phyloP scores from a whole-genome alignment of 179 eudicot species.

The Amaranthus tricolor region DNA sequence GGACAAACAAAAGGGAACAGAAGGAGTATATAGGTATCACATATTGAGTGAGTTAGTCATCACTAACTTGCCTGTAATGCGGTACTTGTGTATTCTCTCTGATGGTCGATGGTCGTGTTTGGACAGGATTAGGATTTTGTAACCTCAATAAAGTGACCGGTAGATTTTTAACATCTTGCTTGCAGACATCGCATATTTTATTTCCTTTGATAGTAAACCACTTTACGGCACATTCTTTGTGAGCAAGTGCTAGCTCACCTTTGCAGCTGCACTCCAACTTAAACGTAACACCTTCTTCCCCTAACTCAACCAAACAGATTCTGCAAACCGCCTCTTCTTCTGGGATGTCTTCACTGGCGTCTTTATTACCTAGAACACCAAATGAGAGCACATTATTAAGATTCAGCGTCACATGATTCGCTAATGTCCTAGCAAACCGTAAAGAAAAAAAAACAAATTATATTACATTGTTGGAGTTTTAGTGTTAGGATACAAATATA shows the following conservation, averaged over 20 bases:
- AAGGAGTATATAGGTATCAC: neutral
- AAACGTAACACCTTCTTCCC: slow-evolving; percentile 73
- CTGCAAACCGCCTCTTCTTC: slow-evolving; percentile 98
- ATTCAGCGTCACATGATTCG: too few relatives aligned
- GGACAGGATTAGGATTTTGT: slow-evolving; percentile 24
- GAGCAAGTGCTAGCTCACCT: slow-evolving; percentile 44
- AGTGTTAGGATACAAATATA: too few relatives aligned
- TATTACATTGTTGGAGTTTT: too few relatives aligned
- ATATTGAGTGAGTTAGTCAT: slow-evolving; percentile 10
- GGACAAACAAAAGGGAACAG: too few relatives aligned
- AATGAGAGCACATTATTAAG: neutral
- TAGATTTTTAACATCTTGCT: slow-evolving; percentile 33
- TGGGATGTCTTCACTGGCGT: slow-evolving; percentile 69
- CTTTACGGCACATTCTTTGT: slow-evolving; percentile 39
- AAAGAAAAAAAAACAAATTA: too few relatives aligned
- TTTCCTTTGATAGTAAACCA: slow-evolving; percentile 42
- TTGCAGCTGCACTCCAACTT: slow-evolving; percentile 47
- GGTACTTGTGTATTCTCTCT: slow-evolving; percentile 24
- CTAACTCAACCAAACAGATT: slow-evolving; percentile 80
- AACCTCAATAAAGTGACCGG: slow-evolving; percentile 34
- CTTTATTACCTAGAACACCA: slow-evolving; percentile 19
- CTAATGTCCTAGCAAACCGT: too few relatives aligned
- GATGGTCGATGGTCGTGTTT: slow-evolving; percentile 24
- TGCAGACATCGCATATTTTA: slow-evolving; percentile 38
- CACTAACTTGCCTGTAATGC: slow-evolving; percentile 29